These are phyloP conservation scores for Cyberlindnera amylophila DNA, from an alignment of 805 yeast genomes.

Conservation along the genomic window DNA sequence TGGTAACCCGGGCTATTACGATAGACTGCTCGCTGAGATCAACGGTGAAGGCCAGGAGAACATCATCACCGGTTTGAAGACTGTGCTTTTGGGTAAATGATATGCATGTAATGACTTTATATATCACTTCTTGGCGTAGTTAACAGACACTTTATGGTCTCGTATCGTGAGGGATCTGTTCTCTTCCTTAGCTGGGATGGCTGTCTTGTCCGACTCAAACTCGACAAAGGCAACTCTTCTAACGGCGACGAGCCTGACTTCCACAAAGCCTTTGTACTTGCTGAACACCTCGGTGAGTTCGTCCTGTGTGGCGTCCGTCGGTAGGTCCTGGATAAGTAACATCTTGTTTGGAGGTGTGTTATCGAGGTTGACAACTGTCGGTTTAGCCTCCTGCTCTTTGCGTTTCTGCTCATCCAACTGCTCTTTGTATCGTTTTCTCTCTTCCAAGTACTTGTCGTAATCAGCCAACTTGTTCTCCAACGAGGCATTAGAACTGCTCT, in stretches of 20 bases:
- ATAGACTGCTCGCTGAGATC: conserved; percentile 64
- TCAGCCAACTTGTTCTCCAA: conserved; percentile 14
- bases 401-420: conserved; percentile 19
- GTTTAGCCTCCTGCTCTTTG: conserved; percentile 12
- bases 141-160: conserved; percentile 8
- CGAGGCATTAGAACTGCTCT: conserved; percentile 24
- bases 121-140: conserved; percentile 22
- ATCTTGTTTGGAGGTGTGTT: conserved; percentile 63
- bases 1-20: conserved; percentile 80
- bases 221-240: conserved; percentile 80
- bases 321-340: conserved; percentile 63
- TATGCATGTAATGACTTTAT: too few species aligned
- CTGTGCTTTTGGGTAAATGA: conserved; percentile 72
- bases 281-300: conserved; percentile 46
- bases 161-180: conserved; percentile 19
- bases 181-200: conserved; percentile 39
- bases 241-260: conserved; percentile 61
- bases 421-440: conserved; percentile 20
- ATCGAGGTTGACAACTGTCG: conserved; percentile 17
- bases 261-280: conserved; percentile 55
- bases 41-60: conserved; percentile 69
- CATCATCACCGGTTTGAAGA: conserved; percentile 60
- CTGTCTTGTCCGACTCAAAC: conserved; percentile 51
- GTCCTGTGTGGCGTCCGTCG: conserved; percentile 38
- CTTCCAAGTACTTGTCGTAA: conserved; percentile 15